Conservation (phyloP, 371 early-diverging fungal species). For the Mucor racemosus region DNA sequence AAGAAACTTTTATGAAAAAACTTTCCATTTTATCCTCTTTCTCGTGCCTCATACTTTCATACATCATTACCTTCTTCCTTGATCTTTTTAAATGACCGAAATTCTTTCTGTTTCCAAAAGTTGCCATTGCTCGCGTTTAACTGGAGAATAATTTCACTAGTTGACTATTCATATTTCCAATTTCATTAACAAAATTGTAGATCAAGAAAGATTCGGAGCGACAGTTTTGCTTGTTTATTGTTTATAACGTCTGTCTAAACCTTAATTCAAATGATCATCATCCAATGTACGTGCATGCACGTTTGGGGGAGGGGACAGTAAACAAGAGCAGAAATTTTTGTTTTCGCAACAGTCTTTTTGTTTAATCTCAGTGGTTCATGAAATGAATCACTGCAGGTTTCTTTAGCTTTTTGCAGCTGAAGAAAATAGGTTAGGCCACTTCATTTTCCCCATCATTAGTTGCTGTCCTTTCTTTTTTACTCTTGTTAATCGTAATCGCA, state of each 20-base stretch:
- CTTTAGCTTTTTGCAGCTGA: too few species aligned
- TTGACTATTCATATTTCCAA: not conserved
- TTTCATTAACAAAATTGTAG: not conserved
- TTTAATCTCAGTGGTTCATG: not conserved
- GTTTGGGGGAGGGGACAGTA: not conserved
- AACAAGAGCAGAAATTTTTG: not conserved
- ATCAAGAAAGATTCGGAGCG: not conserved
- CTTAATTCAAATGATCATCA: not conserved
- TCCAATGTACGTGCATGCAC: not conserved
- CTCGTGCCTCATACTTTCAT: not conserved
- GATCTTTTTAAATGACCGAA: not conserved
- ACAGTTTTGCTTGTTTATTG: not conserved
- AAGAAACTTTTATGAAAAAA: not conserved
- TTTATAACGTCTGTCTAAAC: not conserved
- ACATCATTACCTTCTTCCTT: not conserved
- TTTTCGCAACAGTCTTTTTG: not conserved
- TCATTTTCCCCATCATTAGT: too few species aligned
- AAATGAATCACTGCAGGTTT: too few species aligned
- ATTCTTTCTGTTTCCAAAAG: constrained; percentile 12
- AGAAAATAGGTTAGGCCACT: too few species aligned
- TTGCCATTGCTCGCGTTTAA: constrained; percentile 7
- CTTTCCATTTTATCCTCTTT: constrained; percentile 2
- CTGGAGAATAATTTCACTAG: not conserved
- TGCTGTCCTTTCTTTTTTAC: too few species aligned
- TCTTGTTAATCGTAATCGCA: not conserved